Evolutionary conservation across 305 asterid species (phyloP).

Genomic region (Fraxinus baroniana): DNA sequence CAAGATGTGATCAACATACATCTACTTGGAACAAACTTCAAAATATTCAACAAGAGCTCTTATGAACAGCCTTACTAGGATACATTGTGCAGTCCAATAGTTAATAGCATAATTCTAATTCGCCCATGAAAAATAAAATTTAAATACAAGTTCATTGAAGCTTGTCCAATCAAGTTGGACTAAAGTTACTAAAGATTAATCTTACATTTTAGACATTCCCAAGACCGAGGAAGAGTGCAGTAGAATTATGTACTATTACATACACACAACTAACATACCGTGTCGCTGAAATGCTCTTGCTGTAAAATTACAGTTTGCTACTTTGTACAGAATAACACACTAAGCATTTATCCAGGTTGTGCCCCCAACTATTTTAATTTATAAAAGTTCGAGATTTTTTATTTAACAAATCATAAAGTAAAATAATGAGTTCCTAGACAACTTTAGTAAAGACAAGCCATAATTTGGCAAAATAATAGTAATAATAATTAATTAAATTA

Average conservation of each 20-base stretch:
- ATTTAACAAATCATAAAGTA: neutral
- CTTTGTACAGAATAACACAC: neutral
- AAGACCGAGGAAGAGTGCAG: neutral
- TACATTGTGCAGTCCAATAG: neutral
- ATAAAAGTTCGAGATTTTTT: neutral
- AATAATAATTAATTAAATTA: neutral
- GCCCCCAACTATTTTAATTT: neutral
- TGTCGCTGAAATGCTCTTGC: neutral
- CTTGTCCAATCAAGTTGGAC: neutral
- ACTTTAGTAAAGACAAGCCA: neutral
- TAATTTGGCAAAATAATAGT: neutral
- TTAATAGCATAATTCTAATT: neutral
- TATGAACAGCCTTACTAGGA: neutral
- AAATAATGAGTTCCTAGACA: neutral
- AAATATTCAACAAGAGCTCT: neutral
- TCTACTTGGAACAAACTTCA: neutral
- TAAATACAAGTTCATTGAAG: neutral
- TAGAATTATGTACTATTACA: neutral
- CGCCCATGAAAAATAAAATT: neutral
- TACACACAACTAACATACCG: neutral
- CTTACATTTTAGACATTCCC: neutral
- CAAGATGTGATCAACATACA: neutral
- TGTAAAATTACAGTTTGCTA: neutral
- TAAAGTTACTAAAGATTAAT: neutral
- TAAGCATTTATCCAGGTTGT: neutral